phyloP scores from a whole-genome alignment of 768 basidiomycete species.

The Sutorius australiensis region DNA sequence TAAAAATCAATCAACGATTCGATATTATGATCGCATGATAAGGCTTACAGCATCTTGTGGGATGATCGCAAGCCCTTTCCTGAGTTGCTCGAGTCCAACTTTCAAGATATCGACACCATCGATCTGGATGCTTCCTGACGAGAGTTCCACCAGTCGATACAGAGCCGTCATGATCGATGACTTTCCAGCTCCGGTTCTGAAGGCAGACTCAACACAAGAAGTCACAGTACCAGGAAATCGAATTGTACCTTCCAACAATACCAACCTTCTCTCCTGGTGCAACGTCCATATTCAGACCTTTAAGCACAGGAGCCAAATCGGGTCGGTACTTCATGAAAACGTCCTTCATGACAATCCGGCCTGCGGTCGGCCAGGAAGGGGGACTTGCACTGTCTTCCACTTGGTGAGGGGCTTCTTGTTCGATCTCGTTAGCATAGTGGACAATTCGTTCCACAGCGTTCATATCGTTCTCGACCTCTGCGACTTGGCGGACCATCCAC shows the following conservation, averaged over 20 bases:
- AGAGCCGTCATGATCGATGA: conserved; percentile 87
- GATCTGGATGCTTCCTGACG: conserved; percentile 69
- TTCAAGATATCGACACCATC: conserved; percentile 83
- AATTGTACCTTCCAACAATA: conserved; percentile 63
- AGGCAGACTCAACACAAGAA: neutral
- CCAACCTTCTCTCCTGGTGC: conserved; percentile 85
- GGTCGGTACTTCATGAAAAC: conserved; percentile 82
- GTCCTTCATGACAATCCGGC: conserved; percentile 69
- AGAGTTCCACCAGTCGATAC: conserved; percentile 79
- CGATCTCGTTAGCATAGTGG: conserved; percentile 74
- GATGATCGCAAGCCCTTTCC: conserved; percentile 70
- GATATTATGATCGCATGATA: neutral
- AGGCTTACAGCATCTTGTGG: conserved; percentile 59
- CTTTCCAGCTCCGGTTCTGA: conserved; percentile 82
- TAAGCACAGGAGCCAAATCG: conserved; percentile 85
- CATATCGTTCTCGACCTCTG: conserved; percentile 93
- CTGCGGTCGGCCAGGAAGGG: conserved; percentile 69
- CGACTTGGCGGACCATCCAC: conserved; percentile 72
- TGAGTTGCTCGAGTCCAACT: conserved; percentile 72
- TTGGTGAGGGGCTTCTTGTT: conserved; percentile 76
- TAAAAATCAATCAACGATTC: neutral
- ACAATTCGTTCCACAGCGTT: conserved; percentile 85
- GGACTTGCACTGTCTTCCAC: conserved; percentile 57
- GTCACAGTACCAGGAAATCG: conserved; percentile 4
- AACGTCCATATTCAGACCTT: conserved; percentile 70